Conservation (phyloP, 192 early-diverging fungal genomes). For the Podila epicladia region DNA sequence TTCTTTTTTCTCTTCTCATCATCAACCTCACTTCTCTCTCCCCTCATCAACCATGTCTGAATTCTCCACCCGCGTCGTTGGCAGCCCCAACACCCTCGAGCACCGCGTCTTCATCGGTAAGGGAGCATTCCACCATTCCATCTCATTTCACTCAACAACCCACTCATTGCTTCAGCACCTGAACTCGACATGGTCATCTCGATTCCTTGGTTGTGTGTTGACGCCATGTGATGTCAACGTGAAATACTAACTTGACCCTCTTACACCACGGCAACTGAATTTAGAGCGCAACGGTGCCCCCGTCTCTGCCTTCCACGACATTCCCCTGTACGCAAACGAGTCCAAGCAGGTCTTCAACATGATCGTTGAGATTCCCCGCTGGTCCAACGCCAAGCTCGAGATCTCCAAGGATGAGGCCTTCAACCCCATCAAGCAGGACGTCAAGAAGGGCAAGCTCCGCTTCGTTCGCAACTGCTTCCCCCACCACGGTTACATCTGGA, state of each 20-base stretch:
- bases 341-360: constrained; percentile 96
- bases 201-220: no score
- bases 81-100: constrained; percentile 89
- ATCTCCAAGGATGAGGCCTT: constrained; percentile 96
- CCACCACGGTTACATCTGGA: constrained; percentile 99
- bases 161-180: neutral
- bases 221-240: no score
- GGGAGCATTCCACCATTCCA: neutral
- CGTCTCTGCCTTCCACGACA: constrained; percentile 97
- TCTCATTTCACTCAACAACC: no score
- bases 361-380: constrained; percentile 98
- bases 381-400: constrained; percentile 99
- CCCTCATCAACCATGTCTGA: constrained; percentile 58
- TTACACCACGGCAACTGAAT: constrained; percentile 42
- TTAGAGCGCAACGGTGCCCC: constrained; percentile 87
- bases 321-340: constrained; percentile 93
- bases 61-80: constrained; percentile 86
- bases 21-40: constrained; percentile 5
- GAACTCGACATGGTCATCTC: no score
- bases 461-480: constrained; percentile 99
- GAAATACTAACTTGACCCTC: neutral
- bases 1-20: neutral
- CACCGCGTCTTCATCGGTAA: constrained; percentile 90
- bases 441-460: constrained; percentile 99
- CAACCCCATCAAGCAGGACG: constrained; percentile 99